A percentile compares a stretch with the other conserved stretches of the same genome.
These are phyloP conservation scores for Paraleonurus japonicus DNA, from an alignment of 257 asterid genomes.

Conservation along the genomic window DNA sequence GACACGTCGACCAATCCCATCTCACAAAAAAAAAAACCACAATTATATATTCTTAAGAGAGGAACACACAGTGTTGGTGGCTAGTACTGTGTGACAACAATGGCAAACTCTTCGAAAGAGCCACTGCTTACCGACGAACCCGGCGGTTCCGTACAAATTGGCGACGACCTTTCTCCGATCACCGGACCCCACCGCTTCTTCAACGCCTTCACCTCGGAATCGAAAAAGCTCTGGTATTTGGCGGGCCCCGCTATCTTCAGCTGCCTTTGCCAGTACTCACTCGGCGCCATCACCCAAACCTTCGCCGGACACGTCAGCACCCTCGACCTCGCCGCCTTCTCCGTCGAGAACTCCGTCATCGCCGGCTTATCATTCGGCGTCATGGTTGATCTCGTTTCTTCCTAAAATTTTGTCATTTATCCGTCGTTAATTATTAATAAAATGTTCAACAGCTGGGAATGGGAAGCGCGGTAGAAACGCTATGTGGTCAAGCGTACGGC, in stretches of 20 bases:
- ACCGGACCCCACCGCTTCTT: conserved; percentile 18
- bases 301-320: conserved; percentile 56
- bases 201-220: conserved; percentile 33
- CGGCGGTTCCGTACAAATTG: conserved; percentile 11
- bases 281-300: conserved; percentile 56
- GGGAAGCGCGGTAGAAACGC: conserved; percentile 71
- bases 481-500: conserved; percentile 70
- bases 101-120: conserved; percentile 19
- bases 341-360: conserved; percentile 50
- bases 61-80: too few relatives aligned
- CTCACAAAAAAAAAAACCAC: too few relatives aligned
- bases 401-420: too few relatives aligned
- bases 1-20: too few relatives aligned
- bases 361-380: conserved; percentile 45
- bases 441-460: conserved; percentile 68
- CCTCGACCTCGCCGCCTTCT: conserved; percentile 56
- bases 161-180: conserved; percentile 36
- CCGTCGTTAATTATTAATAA: too few relatives aligned
- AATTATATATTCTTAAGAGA: too few relatives aligned
- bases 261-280: conserved; percentile 46
- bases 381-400: too few relatives aligned
- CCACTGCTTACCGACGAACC: conserved; percentile 26
- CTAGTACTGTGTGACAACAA: background rate
- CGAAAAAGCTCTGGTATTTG: conserved; percentile 41
- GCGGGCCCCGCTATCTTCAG: conserved; percentile 56